These are phyloP conservation scores for Cryptosporidium sp. DNA, from an alignment of 169 alveolate genomes.

Conservation along the genomic window DNA sequence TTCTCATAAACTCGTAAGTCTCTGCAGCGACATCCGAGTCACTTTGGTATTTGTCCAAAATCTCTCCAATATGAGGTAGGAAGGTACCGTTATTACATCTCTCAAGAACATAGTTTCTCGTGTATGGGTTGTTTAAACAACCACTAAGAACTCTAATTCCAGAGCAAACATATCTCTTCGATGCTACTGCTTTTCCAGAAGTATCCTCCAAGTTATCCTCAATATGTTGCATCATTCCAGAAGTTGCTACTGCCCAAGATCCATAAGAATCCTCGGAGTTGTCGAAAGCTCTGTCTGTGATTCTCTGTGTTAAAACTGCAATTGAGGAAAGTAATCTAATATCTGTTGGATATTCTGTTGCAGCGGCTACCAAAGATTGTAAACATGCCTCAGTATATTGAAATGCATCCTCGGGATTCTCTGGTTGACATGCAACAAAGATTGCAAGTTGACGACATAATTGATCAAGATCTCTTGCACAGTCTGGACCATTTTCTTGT, in stretches of 20 bases:
- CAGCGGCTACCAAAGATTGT: slow-evolving; percentile 82
- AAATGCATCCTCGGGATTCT: slow-evolving; percentile 89
- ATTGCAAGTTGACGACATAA: slow-evolving; percentile 87
- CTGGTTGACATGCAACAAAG: slow-evolving; percentile 88
- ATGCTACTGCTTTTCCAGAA: slow-evolving; percentile 44
- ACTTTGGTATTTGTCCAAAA: slow-evolving; percentile 81
- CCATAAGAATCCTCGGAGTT: slow-evolving; percentile 91
- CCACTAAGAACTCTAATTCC: slow-evolving; percentile 57
- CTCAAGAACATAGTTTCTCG: slow-evolving; percentile 61
- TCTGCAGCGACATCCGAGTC: slow-evolving; percentile 82
- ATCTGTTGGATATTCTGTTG: slow-evolving; percentile 83
- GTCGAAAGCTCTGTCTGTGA: slow-evolving; percentile 75
- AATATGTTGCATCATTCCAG: slow-evolving; percentile 86
- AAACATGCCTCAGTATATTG: slow-evolving; percentile 90
- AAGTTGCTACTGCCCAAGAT: slow-evolving; percentile 91
- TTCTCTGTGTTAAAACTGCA: slow-evolving; percentile 80
- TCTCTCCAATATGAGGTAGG: slow-evolving; percentile 50
- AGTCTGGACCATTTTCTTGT: slow-evolving; percentile 83
- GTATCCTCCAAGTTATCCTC: slow-evolving; percentile 78
- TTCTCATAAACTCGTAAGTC: slow-evolving; percentile 81
- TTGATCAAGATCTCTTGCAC: slow-evolving; percentile 86
- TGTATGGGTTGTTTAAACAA: slow-evolving; percentile 59
- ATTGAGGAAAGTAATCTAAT: slow-evolving; percentile 81
- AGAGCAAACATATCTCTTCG: slow-evolving; percentile 55
- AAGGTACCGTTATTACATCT: slow-evolving; percentile 72